Base-by-base conservation (phyloP, 2,329 filamentous ascomycete species). In the Fusarium equiseti region DNA sequence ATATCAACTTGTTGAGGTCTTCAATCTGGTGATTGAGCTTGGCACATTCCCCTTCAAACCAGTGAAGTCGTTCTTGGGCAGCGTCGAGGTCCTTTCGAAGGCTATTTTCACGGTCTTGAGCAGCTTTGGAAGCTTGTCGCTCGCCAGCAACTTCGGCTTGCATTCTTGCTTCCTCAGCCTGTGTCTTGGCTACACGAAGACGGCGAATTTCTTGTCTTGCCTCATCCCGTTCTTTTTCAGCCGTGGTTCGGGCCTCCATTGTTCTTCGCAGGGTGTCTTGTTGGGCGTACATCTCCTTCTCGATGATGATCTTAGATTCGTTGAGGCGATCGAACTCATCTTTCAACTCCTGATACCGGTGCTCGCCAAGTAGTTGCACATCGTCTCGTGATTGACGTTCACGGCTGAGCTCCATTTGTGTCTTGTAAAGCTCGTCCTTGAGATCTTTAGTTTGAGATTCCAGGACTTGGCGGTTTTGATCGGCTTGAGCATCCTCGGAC, bases 271-370 rank as follows among this genome's bases (percentile, higher is more conserved):
- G 87, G 13, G 93, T 92, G 77, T 99, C 95, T 79, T 98, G 95
- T 77, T 98, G 95, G 8, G 93, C 91, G 78, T 98, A 98, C 79
- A 99, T 91, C 80, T 98, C 95, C 80, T 98, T 98, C 80, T 99
- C 95, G 69, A 99, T 97, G 49, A 91, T 97, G 75, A 98, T 97
- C 81, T 99, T 99, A 29, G 94, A 91, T 70, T 98, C 94, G 75
- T 97, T 97, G 35, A 98, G 86, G 35, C 89, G 88, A 52, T 97
- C 91, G 73, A 90, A 97, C 71, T 98, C 94, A 27, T 95, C 90
- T 77, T 95, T 91, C 65, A 99, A 85, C 53, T 91, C 89, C 46
- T 92, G 86, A 75, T 91, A 93, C 78, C 96, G 97, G 81, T 97
- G 95, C 73, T 98, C 94, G 7, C 93, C 90, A 61, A 98, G 91